Percentiles rank a stretch among this genome's conserved stretches.
Evolutionary conservation across 257 asterid species (phyloP).

Genomic region (Solanum rostratum): DNA sequence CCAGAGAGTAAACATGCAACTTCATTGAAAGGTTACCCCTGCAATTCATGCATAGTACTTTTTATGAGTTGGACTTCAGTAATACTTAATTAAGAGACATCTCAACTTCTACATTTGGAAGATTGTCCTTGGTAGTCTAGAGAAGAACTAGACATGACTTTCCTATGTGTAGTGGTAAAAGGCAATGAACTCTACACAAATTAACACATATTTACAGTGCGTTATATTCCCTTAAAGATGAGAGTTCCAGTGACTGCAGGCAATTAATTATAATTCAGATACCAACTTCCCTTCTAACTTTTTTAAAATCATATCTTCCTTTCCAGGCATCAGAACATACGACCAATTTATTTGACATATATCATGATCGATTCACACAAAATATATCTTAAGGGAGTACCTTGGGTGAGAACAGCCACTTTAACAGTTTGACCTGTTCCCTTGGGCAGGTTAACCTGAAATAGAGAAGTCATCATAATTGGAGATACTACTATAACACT

Average conservation of each 20-base stretch:
- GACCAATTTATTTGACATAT: not conserved
- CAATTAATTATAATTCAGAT: not conserved
- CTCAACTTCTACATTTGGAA: not conserved
- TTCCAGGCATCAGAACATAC: not conserved
- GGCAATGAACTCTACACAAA: not conserved
- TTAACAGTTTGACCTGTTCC: constrained; percentile 93
- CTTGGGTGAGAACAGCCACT: constrained; percentile 98
- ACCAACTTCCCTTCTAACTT: not conserved
- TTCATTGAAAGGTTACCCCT: not conserved
- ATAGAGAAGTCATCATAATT: not conserved
- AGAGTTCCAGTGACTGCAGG: not conserved
- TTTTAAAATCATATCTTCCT: not conserved
- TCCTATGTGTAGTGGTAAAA: not conserved
- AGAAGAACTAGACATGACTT: not conserved
- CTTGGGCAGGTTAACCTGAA: constrained; percentile 92
- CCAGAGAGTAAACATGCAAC: not conserved
- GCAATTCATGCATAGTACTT: not conserved
- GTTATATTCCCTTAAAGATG: not conserved
- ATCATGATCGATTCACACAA: not conserved
- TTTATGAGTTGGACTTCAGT: not conserved
- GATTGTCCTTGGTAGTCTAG: not conserved
- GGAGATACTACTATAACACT: not conserved
- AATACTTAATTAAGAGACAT: not conserved
- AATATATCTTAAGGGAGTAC: constrained; percentile 19
- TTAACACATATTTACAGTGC: not conserved